These are phyloP conservation scores for Elsinoe australis DNA, from an alignment of 2,329 filamentous ascomycete species.

Conservation along the genomic window DNA sequence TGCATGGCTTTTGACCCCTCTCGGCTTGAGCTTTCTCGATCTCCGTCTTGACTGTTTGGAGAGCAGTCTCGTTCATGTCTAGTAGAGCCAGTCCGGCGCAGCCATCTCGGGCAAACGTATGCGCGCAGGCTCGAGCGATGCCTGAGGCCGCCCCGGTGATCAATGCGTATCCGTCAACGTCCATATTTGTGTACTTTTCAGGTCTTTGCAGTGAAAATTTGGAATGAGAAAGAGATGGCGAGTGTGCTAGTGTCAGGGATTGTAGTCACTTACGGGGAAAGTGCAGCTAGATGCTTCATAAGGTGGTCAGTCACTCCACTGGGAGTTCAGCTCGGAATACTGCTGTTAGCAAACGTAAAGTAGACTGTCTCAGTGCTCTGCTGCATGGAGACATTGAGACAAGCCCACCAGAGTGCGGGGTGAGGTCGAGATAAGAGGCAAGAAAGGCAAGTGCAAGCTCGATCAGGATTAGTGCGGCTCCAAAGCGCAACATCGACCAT, in stretches of 20 bases:
- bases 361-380: no score
- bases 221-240: not conserved
- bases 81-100: constrained; percentile 33
- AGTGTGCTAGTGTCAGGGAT: not conserved
- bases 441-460: constrained; percentile 1
- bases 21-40: constrained; percentile 14
- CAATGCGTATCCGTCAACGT: constrained; percentile 24
- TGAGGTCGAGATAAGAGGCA: not conserved
- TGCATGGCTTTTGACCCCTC: not conserved
- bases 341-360: no score
- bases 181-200: no score
- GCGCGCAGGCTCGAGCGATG: constrained; percentile 33
- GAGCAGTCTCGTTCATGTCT: constrained; percentile 26
- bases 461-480: not conserved
- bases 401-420: no score
- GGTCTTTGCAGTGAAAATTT: no score
- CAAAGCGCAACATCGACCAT: not conserved
- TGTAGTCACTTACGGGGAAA: no score
- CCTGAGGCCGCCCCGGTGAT: constrained; percentile 23
- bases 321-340: no score
- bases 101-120: constrained; percentile 35
- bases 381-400: no score
- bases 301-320: no score
- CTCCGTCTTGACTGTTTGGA: constrained; percentile 21
- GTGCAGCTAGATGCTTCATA: no score